phyloP scores from a whole-genome alignment of 2,329 filamentous ascomycete species.

The Metarhizium guizhouense region DNA sequence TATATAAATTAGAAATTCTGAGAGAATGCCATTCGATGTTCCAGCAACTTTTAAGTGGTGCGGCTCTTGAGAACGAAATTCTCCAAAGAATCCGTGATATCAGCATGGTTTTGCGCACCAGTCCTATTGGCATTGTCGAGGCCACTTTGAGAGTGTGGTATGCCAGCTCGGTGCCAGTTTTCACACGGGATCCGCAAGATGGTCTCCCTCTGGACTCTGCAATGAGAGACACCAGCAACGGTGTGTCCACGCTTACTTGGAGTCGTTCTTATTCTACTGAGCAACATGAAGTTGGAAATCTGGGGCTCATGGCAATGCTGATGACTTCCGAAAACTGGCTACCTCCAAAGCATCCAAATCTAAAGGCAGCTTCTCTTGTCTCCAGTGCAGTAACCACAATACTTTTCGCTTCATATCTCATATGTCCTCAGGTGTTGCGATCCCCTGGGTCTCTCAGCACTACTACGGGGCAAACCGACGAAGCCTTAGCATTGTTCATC shows the following conservation, averaged over 20 bases:
- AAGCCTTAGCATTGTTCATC: slow-evolving; percentile 9
- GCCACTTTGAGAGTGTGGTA: slow-evolving; percentile 14
- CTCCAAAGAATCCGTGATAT: slow-evolving; percentile 7
- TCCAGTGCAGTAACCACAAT: slow-evolving; percentile 12
- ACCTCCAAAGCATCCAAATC: slow-evolving; percentile 9
- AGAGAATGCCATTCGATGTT: slow-evolving; percentile 6
- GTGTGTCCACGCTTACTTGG: slow-evolving; percentile 1
- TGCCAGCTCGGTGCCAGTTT: slow-evolving; percentile 7
- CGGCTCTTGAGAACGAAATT: slow-evolving; percentile 8
- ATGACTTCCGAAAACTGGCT: slow-evolving; percentile 10
- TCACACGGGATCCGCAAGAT: slow-evolving; percentile 9
- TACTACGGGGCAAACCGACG: not conserved
- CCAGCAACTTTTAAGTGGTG: slow-evolving; percentile 2
- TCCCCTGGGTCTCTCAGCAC: slow-evolving; percentile 4
- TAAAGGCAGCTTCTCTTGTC: slow-evolving; percentile 10
- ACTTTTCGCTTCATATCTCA: slow-evolving; percentile 12
- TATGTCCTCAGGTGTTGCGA: slow-evolving; percentile 9
- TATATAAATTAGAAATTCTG: slow-evolving; percentile 7
- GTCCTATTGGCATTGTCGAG: slow-evolving; percentile 6
- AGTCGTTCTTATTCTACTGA: slow-evolving; percentile 7
- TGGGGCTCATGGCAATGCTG: slow-evolving; percentile 18
- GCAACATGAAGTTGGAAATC: slow-evolving; percentile 11
- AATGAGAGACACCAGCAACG: not conserved
- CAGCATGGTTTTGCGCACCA: not conserved
- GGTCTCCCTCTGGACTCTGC: not conserved